These are phyloP conservation scores for Aspergillus viridinutans DNA, from an alignment of 2,329 filamentous ascomycete genomes.

Conservation along the genomic window DNA sequence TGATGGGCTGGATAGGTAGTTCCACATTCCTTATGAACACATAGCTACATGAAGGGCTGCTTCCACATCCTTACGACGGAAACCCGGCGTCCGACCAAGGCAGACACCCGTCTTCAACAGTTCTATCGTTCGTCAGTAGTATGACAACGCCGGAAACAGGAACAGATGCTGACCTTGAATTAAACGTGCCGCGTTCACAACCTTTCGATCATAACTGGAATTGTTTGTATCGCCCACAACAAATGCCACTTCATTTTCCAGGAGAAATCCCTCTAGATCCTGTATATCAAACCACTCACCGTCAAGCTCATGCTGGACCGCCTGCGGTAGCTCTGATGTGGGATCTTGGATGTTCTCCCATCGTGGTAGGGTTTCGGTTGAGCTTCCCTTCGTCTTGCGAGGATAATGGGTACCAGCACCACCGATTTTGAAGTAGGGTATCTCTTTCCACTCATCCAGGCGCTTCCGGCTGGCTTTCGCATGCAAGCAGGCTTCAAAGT, in stretches of 20 bases:
- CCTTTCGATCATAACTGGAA: background rate
- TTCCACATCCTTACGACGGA: slow-evolving; percentile 19
- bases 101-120: slow-evolving; percentile 17
- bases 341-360: slow-evolving; percentile 13
- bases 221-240: slow-evolving; percentile 4
- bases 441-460: background rate
- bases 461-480: background rate
- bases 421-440: slow-evolving; percentile 1
- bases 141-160: background rate
- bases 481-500: background rate
- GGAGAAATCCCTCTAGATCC: slow-evolving; percentile 20
- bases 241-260: slow-evolving; percentile 13
- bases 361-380: slow-evolving; percentile 3
- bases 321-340: slow-evolving; percentile 7
- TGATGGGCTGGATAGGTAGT: background rate
- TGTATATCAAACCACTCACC: slow-evolving; percentile 24
- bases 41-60: slow-evolving; percentile 9
- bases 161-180: slow-evolving; percentile 12
- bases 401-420: slow-evolving; percentile 20
- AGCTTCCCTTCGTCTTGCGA: slow-evolving; percentile 1
- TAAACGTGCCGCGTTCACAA: slow-evolving; percentile 11
- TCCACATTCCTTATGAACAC: slow-evolving; percentile 1
- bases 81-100: slow-evolving; percentile 23
- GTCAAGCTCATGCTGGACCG: slow-evolving; percentile 13
- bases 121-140: slow-evolving; percentile 11